Base-by-base conservation (phyloP, 148 eudicot genomes). In the Talinum fruticosum region DNA sequence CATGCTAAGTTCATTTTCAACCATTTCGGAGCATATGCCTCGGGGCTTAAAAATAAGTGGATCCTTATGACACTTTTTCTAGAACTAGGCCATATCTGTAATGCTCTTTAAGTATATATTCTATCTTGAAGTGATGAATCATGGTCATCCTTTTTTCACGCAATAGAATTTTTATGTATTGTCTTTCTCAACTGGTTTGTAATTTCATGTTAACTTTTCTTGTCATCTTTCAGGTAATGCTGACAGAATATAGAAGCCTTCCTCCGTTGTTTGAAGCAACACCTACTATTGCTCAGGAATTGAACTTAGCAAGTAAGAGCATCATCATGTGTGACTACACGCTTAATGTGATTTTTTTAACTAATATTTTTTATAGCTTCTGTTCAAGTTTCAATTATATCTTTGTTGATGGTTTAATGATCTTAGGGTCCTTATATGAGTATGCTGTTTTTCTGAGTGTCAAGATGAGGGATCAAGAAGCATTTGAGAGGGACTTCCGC, bases 401-500 rank as follows among this genome's bases (percentile, higher is more conserved):
- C 8, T 41, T 41, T 14, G 8, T 44, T 38, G 18, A 57, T 24
- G 66, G 13, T 28, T n/a, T 30, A 57, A 38, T 54, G 33, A 75
- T 49, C 41, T 74, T 83, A 95, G 99, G 99, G 85, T 96, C 91
- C 69, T 88, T 95, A 53, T 95, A 87, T 77, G 99, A 95, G 84
- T 96, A 92, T 85, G 99, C 97, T 37, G 96, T 92, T 79, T 86
- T 95, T 74, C 78, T 92, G 72, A 89, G 94, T 77, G 99, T 95
- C 82, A 92, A 95, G 83, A 88, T 83, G 83, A 96, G 92, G 82
- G 99, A 95, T 80, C 93, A 89, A 74, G 97, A 92, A 69, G 96
- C 96, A 28, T 95, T 95, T 82, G 99, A 95, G 83, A 91, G 99
- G 83, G 94, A 95, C 76, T 92, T 89, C 81, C 88, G 88, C 85